phyloP scores from a whole-genome alignment of 495 filamentous ascomycete genomes.

The Aspergillus cavernicola region DNA sequence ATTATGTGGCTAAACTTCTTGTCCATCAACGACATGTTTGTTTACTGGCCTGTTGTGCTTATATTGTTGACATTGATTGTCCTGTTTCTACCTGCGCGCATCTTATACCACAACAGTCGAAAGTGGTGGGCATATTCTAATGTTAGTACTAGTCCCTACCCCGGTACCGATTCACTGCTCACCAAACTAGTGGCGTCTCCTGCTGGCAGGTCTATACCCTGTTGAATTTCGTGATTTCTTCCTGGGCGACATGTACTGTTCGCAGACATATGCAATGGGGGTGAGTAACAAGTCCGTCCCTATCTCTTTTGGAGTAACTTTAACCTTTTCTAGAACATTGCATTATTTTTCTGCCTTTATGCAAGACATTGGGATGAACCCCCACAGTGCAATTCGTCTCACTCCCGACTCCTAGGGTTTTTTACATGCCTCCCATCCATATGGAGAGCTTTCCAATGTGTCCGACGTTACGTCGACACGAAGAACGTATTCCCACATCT shows the following conservation, averaged over 20 bases:
- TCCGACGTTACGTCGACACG: slow-evolving; percentile 86
- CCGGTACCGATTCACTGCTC: slow-evolving; percentile 9
- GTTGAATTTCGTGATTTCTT: slow-evolving; percentile 98
- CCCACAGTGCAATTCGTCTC: slow-evolving; percentile 73
- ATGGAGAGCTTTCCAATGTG: slow-evolving; percentile 85
- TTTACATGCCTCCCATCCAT: slow-evolving; percentile 79
- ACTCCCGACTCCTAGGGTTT: slow-evolving; percentile 83
- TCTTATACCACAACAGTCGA: slow-evolving; percentile 72
- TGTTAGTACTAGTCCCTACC: slow-evolving; percentile 48
- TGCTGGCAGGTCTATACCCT: slow-evolving; percentile 81
- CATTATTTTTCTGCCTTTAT: slow-evolving; percentile 94
- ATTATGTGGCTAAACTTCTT: slow-evolving; percentile 88
- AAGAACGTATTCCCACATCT: slow-evolving; percentile 86
- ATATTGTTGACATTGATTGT: slow-evolving; percentile 61
- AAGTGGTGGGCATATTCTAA: slow-evolving; percentile 82
- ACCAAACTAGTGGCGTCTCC: slow-evolving; percentile 66
- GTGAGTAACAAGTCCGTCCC: slow-evolving; percentile 50
- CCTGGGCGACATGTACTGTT: slow-evolving; percentile 95
- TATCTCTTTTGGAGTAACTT: background rate
- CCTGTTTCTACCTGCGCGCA: slow-evolving; percentile 69
- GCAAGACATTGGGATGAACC: slow-evolving; percentile 68
- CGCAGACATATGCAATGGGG: slow-evolving; percentile 81
- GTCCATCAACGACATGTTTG: slow-evolving; percentile 63
- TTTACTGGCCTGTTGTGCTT: slow-evolving; percentile 86
- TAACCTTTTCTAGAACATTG: slow-evolving; percentile 63